phyloP scores from a whole-genome alignment of 2,329 filamentous ascomycete species.

The Sclerotiophoma versabilis region DNA sequence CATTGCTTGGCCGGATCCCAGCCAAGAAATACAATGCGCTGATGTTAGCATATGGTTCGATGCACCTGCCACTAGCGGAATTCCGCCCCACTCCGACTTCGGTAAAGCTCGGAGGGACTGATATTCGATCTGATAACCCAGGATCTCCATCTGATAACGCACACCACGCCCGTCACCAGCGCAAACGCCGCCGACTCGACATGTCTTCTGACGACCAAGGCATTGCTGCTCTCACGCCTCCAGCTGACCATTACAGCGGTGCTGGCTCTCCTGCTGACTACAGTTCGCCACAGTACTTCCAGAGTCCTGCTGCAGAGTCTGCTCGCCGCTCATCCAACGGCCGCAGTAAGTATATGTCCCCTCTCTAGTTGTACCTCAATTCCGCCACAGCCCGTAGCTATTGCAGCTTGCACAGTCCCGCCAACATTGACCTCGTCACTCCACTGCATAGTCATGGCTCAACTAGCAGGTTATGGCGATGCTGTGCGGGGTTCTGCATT shows the following conservation, averaged over 20 bases:
- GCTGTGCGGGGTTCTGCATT: constrained; percentile 12
- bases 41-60: background rate
- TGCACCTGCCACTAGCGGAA: background rate
- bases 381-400: constrained; percentile 17
- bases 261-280: constrained; percentile 22
- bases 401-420: background rate
- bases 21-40: too few relatives aligned
- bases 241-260: constrained; percentile 19
- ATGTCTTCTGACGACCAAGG: constrained; percentile 29
- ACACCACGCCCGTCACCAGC: constrained; percentile 15
- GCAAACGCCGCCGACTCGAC: constrained; percentile 15
- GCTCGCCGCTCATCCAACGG: constrained; percentile 22
- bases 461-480: constrained; percentile 1
- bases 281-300: constrained; percentile 21
- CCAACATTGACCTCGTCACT: background rate
- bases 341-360: constrained; percentile 25
- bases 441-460: background rate
- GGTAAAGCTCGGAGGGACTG: constrained; percentile 25
- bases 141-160: constrained; percentile 29
- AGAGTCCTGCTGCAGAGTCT: constrained; percentile 21
- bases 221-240: constrained; percentile 22
- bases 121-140: constrained; percentile 38
- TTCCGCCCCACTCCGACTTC: constrained; percentile 28
- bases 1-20: constrained; percentile 60
- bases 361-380: constrained; percentile 13